These are phyloP conservation scores for Phytophthora cajani DNA, from an alignment of 352 stramenopile genomes.

Conservation along the genomic window DNA sequence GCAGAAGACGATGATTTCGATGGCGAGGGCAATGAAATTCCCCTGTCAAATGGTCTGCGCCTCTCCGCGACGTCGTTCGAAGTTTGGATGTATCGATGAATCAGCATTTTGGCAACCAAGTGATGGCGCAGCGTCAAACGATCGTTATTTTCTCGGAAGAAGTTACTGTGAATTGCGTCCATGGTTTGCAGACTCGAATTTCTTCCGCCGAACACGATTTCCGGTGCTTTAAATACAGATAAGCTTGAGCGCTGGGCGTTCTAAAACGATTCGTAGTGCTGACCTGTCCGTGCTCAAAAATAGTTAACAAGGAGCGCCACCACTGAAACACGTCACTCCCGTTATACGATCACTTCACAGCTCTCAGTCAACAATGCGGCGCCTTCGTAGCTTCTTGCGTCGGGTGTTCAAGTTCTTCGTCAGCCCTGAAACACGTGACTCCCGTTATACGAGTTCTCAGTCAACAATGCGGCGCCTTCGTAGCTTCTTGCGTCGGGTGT, in stretches of 20 bases:
- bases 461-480: background rate
- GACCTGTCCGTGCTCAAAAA: background rate
- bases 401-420: background rate
- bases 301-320: background rate
- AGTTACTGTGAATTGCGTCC: background rate
- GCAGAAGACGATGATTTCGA: slow-evolving; percentile 2
- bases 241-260: background rate
- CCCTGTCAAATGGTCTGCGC: too few relatives aligned
- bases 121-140: too few relatives aligned
- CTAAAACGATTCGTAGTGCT: background rate
- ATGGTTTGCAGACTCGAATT: background rate
- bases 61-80: too few relatives aligned
- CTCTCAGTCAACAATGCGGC: background rate
- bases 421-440: background rate
- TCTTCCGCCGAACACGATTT: background rate
- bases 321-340: too few relatives aligned
- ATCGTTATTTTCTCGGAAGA: too few relatives aligned
- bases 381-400: background rate
- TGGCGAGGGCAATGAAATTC: background rate
- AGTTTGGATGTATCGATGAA: too few relatives aligned
- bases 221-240: too few relatives aligned
- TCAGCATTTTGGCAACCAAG: too few relatives aligned
- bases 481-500: background rate
- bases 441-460: background rate
- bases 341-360: too few relatives aligned